Base-by-base conservation (phyloP, 2,329 filamentous ascomycete genomes). In the Verticillium klebahnii region DNA sequence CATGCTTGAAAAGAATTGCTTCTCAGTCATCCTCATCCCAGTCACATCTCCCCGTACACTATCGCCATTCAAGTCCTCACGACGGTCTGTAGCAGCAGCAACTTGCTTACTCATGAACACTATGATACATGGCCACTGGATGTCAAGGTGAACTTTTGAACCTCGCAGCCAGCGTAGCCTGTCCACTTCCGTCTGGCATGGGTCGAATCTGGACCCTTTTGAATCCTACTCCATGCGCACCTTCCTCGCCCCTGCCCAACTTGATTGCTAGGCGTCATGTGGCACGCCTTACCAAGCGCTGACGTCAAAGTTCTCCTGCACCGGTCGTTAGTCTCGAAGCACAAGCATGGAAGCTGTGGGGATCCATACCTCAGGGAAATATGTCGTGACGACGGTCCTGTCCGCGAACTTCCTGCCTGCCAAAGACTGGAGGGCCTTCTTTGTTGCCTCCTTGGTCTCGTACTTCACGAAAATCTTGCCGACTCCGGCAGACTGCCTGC, bases 401-500 rank as follows among this genome's bases (percentile, higher is more conserved):
- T 98, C 92, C 0, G 93, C 91, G 74, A 99, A 99, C 74, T 98
- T 97, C 67, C 96, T 86, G 56, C 95, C 95, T 34, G 96, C 95
- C 69, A 99, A 81, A n/a, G 92, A 89, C 70, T 89, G 88, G 61
- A 99, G 81, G 8, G 95, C 96, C 71, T 91, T 93, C 65, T 90
- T 89, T 23, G 94, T 91, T 9, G 89, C 87, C 58, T 93, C 92
- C 2, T 85, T 79, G 3, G 82, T 85, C 66, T 95, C 91, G 72
- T 92, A 99, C 75, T 97, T 98, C 80, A 99, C 89, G 73, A 89
- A 99, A 68, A 99, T 98, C 83, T 98, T 99, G 73, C 95, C 95
- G 25, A 99, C 93, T 56, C 95, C 95, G 34, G 92, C 86, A 25
- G 89, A 91, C 73, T 95, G 90, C 69, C 93, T 87, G 74, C 88